These are phyloP conservation scores for Neurospora sp. DNA, from an alignment of 495 filamentous ascomycete species.

Conservation along the genomic window DNA sequence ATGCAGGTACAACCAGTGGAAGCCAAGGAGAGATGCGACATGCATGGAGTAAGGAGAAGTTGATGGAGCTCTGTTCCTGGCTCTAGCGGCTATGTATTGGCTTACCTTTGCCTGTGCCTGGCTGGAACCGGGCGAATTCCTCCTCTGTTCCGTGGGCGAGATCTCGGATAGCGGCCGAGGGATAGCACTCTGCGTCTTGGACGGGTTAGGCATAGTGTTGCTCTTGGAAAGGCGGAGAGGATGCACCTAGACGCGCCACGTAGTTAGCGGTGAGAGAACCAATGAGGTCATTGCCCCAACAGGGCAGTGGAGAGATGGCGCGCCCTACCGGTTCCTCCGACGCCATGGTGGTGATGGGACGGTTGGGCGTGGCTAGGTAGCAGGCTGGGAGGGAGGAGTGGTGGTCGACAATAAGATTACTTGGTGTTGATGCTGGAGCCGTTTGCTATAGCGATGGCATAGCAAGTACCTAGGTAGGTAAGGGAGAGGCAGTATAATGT, in stretches of 20 bases:
- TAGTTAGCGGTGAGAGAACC: neutral
- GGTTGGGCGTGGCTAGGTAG: neutral
- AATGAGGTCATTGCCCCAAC: neutral
- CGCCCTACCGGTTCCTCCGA: slow-evolving; percentile 32
- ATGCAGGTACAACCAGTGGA: neutral
- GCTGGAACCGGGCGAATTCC: slow-evolving; percentile 72
- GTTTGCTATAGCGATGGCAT: slow-evolving; percentile 5
- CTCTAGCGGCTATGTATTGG: slow-evolving; percentile 2
- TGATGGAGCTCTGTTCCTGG: neutral
- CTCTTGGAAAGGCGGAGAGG: slow-evolving; percentile 51
- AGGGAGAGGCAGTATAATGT: neutral
- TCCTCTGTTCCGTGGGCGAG: slow-evolving; percentile 43
- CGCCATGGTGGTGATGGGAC: slow-evolving; percentile 18
- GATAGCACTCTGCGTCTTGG: slow-evolving; percentile 31
- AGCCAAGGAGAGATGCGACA: neutral
- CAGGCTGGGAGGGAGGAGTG: neutral
- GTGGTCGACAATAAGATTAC: neutral
- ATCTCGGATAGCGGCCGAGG: slow-evolving; percentile 49
- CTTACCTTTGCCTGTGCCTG: slow-evolving; percentile 52
- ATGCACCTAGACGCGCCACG: slow-evolving; percentile 30
- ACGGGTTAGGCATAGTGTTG: slow-evolving; percentile 34
- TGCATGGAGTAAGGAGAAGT: slow-evolving; percentile 1
- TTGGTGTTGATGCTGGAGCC: neutral
- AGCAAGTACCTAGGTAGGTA: neutral
- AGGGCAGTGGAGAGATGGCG: neutral